Evolutionary conservation across 139 green algal genomes (phyloP).

Genomic region (Chlorella vulgaris): DNA sequence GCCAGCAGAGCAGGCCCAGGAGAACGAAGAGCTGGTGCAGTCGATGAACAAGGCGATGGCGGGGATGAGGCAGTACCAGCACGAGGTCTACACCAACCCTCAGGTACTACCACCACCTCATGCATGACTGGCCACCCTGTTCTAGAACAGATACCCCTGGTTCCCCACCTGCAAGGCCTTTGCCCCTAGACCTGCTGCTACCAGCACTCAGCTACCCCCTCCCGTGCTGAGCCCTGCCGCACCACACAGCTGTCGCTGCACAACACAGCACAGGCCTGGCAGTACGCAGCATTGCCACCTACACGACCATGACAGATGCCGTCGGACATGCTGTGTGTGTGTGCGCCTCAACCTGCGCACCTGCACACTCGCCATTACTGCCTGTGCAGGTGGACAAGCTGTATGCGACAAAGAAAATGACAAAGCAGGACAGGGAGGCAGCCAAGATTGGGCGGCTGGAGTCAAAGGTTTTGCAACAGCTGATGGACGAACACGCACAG

Average conservation of each 20-base stretch:
- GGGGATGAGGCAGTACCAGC: slow-evolving; percentile 6
- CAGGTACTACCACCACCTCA: no score
- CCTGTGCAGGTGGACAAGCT: slow-evolving; percentile 10
- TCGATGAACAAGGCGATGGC: slow-evolving; percentile 22
- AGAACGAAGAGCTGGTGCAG: slow-evolving; percentile 13
- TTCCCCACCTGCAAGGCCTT: no score
- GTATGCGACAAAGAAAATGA: slow-evolving; percentile 14
- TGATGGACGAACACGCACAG: slow-evolving; percentile 32
- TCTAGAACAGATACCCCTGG: no score
- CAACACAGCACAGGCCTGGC: no score
- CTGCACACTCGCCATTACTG: background rate
- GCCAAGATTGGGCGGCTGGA: slow-evolving; percentile 20
- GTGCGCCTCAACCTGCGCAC: background rate
- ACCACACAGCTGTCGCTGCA: no score
- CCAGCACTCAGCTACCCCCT: no score
- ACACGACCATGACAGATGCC: no score
- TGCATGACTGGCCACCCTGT: no score
- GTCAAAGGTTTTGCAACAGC: background rate
- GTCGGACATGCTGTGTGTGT: no score
- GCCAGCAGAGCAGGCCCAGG: background rate
- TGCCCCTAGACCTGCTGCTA: no score
- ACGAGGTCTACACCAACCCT: slow-evolving; percentile 9
- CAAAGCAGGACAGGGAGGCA: slow-evolving; percentile 11
- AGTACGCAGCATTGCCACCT: no score
- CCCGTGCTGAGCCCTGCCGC: no score